Evolutionary conservation across 805 yeast genomes (phyloP), one percentile per base, ranked within the genome.

Genomic region (Kodamaea leandrae): DNA sequence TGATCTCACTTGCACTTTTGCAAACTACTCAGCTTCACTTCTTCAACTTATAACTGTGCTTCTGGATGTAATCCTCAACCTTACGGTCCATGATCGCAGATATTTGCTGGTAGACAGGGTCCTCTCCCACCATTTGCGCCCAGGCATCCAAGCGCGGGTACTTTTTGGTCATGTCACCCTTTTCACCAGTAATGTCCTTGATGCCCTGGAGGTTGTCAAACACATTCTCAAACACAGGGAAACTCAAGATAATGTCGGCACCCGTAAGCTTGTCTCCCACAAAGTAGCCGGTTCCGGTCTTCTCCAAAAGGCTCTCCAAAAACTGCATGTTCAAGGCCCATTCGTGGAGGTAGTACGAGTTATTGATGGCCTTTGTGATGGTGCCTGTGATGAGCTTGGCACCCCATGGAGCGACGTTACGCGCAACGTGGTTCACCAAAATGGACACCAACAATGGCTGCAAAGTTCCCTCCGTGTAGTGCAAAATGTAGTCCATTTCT

Each of bases 401-500:
- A 9, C 79, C 74, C 48, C 72, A 63, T 3, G 83, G 82, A 1
- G 76, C 69, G 4, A 64, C 48, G 3, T 59, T 49, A 43, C 66
- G 72, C 4, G 73, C 74, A 18, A 60, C 60, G 3, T 67, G 55
- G 63, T 66, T 57, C 63, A 68, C 58, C 43, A 67, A 52, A 37
- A 64, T 51, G 3, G 64, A 46, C 23, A 68, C 63, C 39, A 76
- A 55, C 6, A 67, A 60, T 4, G 78, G 77, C 54, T 76, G 80
- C 13, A 83, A 54, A 16, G 85, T 71, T 1, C 80, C 85, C 57
- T 84, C 91, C n/a, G 75, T 56, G 49, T 74, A 78, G 52, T 77
- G 78, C 32, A 77, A 58, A 47, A 62, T 79, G 54, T 74, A 82
- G 44, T 74, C 75, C 25, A 77, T 71, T 29, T 54, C 39, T 79